phyloP scores from a whole-genome alignment of 2,329 filamentous ascomycete species.

The Alternaria triticimaculans region DNA sequence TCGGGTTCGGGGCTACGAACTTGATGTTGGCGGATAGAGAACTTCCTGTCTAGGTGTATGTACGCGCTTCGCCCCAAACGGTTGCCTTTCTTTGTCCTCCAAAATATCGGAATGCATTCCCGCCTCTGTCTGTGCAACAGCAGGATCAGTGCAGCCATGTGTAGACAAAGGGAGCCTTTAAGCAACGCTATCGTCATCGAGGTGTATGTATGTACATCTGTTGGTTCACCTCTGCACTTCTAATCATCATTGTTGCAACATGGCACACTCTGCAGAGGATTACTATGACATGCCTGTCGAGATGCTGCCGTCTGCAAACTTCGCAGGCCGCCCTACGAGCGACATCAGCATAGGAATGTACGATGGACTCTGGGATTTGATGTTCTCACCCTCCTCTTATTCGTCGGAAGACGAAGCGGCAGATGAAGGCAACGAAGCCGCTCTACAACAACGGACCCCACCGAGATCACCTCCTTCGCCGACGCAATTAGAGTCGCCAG shows the following conservation, averaged over 20 bases:
- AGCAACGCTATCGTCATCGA: neutral
- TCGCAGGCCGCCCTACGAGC: conserved; percentile 29
- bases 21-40: neutral
- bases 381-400: conserved; percentile 10
- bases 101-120: neutral
- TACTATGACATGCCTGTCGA: conserved; percentile 33
- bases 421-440: conserved; percentile 13
- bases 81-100: conserved; percentile 8
- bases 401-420: conserved; percentile 17
- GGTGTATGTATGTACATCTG: neutral
- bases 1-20: neutral
- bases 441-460: conserved; percentile 2
- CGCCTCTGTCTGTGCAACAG: conserved; percentile 5
- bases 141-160: conserved; percentile 1
- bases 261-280: conserved; percentile 19
- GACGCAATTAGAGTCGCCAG: neutral
- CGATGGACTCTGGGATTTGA: conserved; percentile 19
- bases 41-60: neutral
- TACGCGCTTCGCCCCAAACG: conserved; percentile 2
- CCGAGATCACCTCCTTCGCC: conserved; percentile 1
- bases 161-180: conserved; percentile 5
- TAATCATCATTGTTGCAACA: neutral
- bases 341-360: conserved; percentile 34
- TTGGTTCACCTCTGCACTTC: neutral
- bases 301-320: conserved; percentile 30